Conservation (phyloP, 1,284 basidiomycete genomes). For the Moniliophthora roreri region DNA sequence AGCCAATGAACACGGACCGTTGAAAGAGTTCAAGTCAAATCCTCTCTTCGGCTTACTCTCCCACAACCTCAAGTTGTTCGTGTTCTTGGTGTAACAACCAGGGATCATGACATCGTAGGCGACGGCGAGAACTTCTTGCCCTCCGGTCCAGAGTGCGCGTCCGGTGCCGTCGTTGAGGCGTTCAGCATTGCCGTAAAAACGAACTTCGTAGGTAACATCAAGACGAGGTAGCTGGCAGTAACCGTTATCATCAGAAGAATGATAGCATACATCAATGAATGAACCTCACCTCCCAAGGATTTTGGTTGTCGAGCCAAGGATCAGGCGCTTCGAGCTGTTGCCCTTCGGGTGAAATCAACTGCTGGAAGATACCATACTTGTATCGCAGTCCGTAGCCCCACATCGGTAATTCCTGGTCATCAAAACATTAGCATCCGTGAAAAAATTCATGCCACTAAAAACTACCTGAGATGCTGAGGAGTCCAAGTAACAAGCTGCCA, state of each 20-base stretch:
- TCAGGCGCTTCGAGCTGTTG: conserved; percentile 76
- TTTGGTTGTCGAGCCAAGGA: conserved; percentile 87
- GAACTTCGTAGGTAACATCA: conserved; percentile 79
- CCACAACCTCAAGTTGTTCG: conserved; percentile 80
- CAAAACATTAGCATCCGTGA: neutral
- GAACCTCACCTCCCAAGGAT: conserved; percentile 72
- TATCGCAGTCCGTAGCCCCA: conserved; percentile 91
- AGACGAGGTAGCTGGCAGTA: conserved; percentile 69
- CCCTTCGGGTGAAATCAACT: conserved; percentile 30
- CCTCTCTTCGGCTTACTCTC: conserved; percentile 88
- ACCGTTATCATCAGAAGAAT: neutral
- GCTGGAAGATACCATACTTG: conserved; percentile 94
- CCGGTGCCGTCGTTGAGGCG: conserved; percentile 58
- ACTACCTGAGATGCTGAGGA: conserved; percentile 78
- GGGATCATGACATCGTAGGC: conserved; percentile 93
- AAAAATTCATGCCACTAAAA: neutral
- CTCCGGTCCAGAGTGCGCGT: conserved; percentile 80
- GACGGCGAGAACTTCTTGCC: conserved; percentile 87
- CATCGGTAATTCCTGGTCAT: conserved; percentile 48
- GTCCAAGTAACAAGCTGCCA: conserved; percentile 93
- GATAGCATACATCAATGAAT: conserved; percentile 2
- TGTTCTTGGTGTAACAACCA: conserved; percentile 76
- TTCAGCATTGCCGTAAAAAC: conserved; percentile 86
- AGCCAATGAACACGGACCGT: conserved; percentile 46
- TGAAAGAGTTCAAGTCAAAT: conserved; percentile 92